A percentile compares a stretch with the other conserved stretches of the same genome.
Evolutionary conservation across 768 basidiomycete genomes (phyloP).

Genomic region (Suillus lakei): DNA sequence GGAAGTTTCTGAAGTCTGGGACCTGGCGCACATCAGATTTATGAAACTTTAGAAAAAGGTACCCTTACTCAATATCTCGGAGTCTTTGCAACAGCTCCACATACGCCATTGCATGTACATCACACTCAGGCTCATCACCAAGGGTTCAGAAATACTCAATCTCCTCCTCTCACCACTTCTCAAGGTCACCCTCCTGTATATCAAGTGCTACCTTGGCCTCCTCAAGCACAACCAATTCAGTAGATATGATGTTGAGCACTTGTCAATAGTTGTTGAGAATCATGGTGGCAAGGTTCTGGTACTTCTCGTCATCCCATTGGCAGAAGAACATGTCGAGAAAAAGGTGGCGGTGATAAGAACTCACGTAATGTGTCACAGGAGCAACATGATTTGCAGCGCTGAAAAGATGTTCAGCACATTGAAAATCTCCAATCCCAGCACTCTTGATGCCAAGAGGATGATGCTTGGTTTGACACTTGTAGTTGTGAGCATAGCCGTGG

Average conservation of each 20-base stretch:
- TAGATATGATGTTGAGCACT: background rate
- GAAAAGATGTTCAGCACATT: background rate
- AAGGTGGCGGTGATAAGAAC: too few relatives aligned
- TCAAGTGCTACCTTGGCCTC: too few relatives aligned
- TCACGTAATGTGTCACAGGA: too few relatives aligned
- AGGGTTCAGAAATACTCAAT: conserved; percentile 29
- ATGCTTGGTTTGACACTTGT: conserved; percentile 35
- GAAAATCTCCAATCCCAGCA: conserved; percentile 40
- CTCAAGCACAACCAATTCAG: too few relatives aligned
- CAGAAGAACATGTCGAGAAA: background rate
- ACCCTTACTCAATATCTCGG: background rate
- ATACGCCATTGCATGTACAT: conserved; percentile 26
- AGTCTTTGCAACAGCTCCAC: conserved; percentile 8
- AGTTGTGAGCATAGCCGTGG: conserved; percentile 42
- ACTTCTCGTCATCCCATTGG: conserved; percentile 5
- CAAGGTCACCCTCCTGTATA: conserved; percentile 7
- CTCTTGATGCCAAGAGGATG: conserved; percentile 36
- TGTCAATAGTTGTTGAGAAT: background rate
- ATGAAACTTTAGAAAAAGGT: too few relatives aligned
- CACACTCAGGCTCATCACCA: conserved; percentile 29
- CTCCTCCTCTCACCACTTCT: conserved; percentile 25
- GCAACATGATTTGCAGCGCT: too few relatives aligned
- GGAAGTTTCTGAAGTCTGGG: conserved; percentile 12
- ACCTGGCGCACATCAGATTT: conserved; percentile 11
- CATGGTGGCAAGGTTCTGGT: conserved; percentile 18